Conservation (phyloP, 192 early-diverging fungal genomes). For the Backusella tarrabulga region DNA sequence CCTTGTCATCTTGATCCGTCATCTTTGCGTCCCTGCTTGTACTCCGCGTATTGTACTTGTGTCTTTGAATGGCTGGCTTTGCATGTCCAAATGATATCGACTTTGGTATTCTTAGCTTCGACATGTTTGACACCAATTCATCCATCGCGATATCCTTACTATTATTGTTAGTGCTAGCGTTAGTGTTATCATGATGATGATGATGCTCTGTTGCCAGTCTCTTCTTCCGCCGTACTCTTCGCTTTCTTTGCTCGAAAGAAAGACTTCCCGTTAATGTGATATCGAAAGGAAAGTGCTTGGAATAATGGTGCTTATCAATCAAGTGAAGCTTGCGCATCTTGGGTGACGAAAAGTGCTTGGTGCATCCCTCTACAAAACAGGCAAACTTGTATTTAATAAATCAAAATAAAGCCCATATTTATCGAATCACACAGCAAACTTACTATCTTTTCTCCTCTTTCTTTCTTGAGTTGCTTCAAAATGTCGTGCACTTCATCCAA, state of each 20-base stretch:
- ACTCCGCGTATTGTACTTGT: neutral
- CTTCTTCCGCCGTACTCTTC: constrained; percentile 17
- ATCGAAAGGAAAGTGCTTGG: constrained; percentile 48
- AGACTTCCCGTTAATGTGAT: constrained; percentile 41
- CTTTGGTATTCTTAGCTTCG: constrained; percentile 20
- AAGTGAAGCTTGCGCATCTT: constrained; percentile 44
- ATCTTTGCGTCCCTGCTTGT: neutral
- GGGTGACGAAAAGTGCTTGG: constrained; percentile 35
- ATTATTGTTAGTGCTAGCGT: neutral
- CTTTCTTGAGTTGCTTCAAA: constrained; percentile 41
- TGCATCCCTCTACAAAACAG: constrained; percentile 53
- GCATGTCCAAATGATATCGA: constrained; percentile 23
- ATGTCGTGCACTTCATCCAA: constrained; percentile 48
- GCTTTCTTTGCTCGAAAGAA: constrained; percentile 27
- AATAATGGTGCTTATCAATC: constrained; percentile 54
- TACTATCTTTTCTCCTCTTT: constrained; percentile 53
- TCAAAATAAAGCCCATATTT: neutral
- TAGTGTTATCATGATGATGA: neutral
- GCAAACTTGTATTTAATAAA: constrained; percentile 36
- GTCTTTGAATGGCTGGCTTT: neutral
- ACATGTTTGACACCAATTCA: constrained; percentile 10
- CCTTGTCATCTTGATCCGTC: neutral
- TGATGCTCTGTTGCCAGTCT: neutral
- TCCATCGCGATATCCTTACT: constrained; percentile 9
- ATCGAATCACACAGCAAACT: neutral